Percentiles rank a stretch among this genome's conserved stretches.
Evolutionary conservation across 2,329 filamentous ascomycete species (phyloP).

Genomic region (Helminthosporium solani): DNA sequence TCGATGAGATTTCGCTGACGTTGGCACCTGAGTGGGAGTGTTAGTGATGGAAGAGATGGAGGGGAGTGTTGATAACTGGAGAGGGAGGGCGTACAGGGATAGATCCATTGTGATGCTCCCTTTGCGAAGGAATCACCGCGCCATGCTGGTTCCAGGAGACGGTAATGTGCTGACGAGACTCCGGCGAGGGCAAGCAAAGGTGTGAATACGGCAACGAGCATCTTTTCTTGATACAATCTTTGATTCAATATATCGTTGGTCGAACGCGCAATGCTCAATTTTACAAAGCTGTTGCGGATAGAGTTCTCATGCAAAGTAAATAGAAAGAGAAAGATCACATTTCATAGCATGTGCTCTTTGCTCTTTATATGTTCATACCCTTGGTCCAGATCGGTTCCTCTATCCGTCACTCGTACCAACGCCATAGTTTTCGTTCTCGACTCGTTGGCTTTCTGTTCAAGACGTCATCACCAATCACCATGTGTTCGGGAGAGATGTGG

Average conservation of each 20-base stretch:
- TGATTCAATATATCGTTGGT: no score
- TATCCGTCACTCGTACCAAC: no score
- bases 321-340: no score
- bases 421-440: no score
- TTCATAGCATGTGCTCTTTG: no score
- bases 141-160: constrained; percentile 45
- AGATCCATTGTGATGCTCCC: constrained; percentile 42
- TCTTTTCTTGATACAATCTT: neutral
- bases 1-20: constrained; percentile 36
- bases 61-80: neutral
- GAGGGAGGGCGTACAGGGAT: constrained; percentile 39
- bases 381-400: no score
- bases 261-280: no score
- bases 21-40: constrained; percentile 37
- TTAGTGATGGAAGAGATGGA: neutral
- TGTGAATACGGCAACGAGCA: constrained; percentile 8
- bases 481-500: constrained; percentile 17
- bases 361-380: no score
- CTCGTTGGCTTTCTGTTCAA: no score
- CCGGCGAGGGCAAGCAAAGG: constrained; percentile 26
- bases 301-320: no score
- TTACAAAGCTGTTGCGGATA: no score
- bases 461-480: no score
- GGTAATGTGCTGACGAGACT: constrained; percentile 47
- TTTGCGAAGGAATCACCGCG: constrained; percentile 44